A percentile compares a stretch with the other conserved stretches of the same genome.
Conservation (phyloP, 2,329 filamentous ascomycete genomes). For the Lachnellula willkommii region DNA sequence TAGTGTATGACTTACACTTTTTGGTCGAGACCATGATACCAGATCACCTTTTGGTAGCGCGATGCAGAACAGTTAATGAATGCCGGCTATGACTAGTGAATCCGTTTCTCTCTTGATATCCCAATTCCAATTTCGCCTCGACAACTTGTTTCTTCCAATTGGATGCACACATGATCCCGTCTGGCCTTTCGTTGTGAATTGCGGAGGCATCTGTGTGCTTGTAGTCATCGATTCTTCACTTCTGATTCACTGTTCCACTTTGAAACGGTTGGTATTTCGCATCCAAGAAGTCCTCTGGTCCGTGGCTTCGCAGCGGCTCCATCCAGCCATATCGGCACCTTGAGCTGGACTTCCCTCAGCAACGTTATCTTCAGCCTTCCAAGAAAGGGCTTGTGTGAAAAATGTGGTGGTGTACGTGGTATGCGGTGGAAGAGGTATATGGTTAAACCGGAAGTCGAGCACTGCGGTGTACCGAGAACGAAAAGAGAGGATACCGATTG, state of each 20-base stretch:
- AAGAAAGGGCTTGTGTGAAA: neutral
- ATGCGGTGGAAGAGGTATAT: slow-evolving; percentile 21
- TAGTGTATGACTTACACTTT: too few relatives aligned
- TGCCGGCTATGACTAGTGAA: too few relatives aligned
- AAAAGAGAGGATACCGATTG: slow-evolving; percentile 58
- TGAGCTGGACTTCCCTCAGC: neutral
- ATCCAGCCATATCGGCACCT: neutral
- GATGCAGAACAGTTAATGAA: too few relatives aligned
- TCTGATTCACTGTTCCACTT: neutral
- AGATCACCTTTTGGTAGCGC: too few relatives aligned
- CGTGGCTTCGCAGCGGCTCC: neutral
- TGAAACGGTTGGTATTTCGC: neutral
- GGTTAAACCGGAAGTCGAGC: slow-evolving; percentile 61
- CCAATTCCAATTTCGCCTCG: too few relatives aligned
- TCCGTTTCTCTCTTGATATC: too few relatives aligned
- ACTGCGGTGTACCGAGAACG: slow-evolving; percentile 60
- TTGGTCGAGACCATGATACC: too few relatives aligned
- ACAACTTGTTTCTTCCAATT: too few relatives aligned
- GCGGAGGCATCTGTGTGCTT: too few relatives aligned
- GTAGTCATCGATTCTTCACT: neutral
- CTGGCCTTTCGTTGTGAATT: too few relatives aligned
- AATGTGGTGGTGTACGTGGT: neutral
- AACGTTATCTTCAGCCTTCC: neutral
- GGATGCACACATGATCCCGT: too few relatives aligned
- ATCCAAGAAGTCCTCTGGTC: neutral